phyloP scores from a whole-genome alignment of 2,329 filamentous ascomycete species.

The Colletotrichum gigasporum region DNA sequence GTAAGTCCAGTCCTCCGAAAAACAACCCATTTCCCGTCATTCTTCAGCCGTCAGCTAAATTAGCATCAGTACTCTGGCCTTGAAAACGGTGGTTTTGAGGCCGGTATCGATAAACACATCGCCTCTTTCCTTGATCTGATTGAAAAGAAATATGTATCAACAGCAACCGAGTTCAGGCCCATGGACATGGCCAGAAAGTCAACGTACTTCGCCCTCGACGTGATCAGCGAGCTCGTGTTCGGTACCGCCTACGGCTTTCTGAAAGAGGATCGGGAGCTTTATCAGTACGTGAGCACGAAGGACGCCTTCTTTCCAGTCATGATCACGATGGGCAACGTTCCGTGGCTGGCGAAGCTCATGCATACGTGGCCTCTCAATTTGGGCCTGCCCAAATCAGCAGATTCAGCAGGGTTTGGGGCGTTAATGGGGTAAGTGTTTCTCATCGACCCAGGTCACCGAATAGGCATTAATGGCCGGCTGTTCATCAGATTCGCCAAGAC shows the following conservation, averaged over 20 bases:
- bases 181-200: slow-evolving; percentile 31
- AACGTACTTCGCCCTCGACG: slow-evolving; percentile 36
- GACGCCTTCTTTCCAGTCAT: slow-evolving; percentile 29
- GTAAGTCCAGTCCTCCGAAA: slow-evolving; percentile 34
- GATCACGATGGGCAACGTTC: slow-evolving; percentile 36
- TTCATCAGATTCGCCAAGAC: slow-evolving; percentile 38
- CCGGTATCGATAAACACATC: slow-evolving; percentile 21
- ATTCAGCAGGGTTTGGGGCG: slow-evolving; percentile 46
- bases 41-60: not conserved
- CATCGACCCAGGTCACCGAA: too few relatives aligned
- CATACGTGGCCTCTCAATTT: slow-evolving; percentile 33
- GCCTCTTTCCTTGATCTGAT: slow-evolving; percentile 23
- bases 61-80: slow-evolving; percentile 20
- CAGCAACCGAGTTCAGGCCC: slow-evolving; percentile 14
- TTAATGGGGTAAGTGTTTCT: slow-evolving; percentile 34
- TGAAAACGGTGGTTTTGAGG: slow-evolving; percentile 29
- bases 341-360: slow-evolving; percentile 35
- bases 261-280: slow-evolving; percentile 36
- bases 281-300: slow-evolving; percentile 33
- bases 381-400: slow-evolving; percentile 36
- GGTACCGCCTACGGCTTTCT: slow-evolving; percentile 40
- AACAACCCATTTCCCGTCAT: too few relatives aligned
- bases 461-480: too few relatives aligned
- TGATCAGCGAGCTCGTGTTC: slow-evolving; percentile 38
- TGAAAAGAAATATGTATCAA: slow-evolving; percentile 30